A percentile compares a stretch with the other conserved stretches of the same genome.
Conservation (phyloP, 1,139 yeast species). For the Diutina siamensis region DNA sequence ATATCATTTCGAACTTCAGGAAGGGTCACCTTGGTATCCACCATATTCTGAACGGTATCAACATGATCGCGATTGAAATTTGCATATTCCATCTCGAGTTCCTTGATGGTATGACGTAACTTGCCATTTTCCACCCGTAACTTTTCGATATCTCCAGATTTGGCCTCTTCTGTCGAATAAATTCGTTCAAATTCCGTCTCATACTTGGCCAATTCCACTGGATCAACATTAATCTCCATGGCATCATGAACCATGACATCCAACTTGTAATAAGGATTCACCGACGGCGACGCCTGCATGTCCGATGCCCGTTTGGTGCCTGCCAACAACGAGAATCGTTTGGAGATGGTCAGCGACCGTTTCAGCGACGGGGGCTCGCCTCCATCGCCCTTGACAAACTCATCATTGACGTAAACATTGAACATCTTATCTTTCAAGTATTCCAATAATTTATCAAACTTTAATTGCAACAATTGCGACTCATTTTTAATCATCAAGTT, state of each 20-base stretch:
- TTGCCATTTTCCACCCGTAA: conserved; percentile 58
- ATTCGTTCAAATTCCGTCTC: conserved; percentile 67
- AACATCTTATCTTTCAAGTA: conserved; percentile 74
- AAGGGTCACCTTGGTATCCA: conserved; percentile 27
- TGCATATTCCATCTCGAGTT: conserved; percentile 61
- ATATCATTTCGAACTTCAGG: conserved; percentile 62
- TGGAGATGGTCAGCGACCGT: conserved; percentile 2
- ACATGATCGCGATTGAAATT: conserved; percentile 67
- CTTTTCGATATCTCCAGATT: conserved; percentile 58
- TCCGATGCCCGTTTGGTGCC: not conserved
- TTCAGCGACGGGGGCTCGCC: not conserved
- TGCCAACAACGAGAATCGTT: not conserved
- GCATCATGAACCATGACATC: conserved; percentile 75
- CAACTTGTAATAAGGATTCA: conserved; percentile 37
- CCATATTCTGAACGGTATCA: conserved; percentile 30
- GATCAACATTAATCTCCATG: conserved; percentile 57
- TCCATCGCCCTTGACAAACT: conserved; percentile 14
- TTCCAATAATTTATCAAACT: conserved; percentile 64
- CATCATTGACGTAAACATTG: conserved; percentile 47
- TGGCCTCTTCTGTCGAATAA: conserved; percentile 53
- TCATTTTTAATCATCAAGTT: conserved; percentile 66
- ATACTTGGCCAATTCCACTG: conserved; percentile 58
- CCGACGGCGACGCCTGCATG: conserved; percentile 10
- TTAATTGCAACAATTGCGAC: conserved; percentile 41
- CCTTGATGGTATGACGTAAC: conserved; percentile 62